Evolutionary conservation across 306 rosid genomes (phyloP).

Genomic region (Cicer bijugum): DNA sequence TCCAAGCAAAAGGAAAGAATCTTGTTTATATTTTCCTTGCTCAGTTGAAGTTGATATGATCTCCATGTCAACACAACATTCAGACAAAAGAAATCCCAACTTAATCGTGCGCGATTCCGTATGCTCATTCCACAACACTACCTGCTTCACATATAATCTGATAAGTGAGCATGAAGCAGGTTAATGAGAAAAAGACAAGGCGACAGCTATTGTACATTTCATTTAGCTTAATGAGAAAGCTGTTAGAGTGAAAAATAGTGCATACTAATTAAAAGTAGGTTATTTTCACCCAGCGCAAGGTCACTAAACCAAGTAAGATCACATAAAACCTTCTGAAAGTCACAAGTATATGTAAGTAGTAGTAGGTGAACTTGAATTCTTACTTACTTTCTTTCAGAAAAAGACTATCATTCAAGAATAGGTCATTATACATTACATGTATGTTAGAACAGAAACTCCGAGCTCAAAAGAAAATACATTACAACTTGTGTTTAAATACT

Average conservation of each 20-base stretch:
- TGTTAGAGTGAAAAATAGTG: background rate
- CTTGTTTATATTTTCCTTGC: conserved; percentile 75
- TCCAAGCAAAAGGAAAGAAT: conserved; percentile 68
- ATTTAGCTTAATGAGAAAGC: conserved; percentile 28
- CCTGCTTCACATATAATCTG: conserved; percentile 55
- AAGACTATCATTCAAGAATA: conserved; percentile 14
- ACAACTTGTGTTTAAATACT: too few species aligned
- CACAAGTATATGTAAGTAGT: conserved; percentile 3
- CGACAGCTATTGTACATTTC: background rate
- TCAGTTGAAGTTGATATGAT: conserved; percentile 68
- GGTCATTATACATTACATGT: background rate
- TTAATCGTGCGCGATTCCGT: conserved; percentile 80
- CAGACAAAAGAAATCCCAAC: conserved; percentile 76
- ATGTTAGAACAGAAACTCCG: too few species aligned
- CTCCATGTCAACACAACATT: conserved; percentile 78
- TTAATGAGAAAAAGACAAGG: background rate
- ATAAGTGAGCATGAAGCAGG: conserved; percentile 20
- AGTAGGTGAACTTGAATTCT: conserved; percentile 3
- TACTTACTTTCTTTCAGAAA: conserved; percentile 1
- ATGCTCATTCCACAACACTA: conserved; percentile 74
- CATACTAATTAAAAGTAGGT: background rate
- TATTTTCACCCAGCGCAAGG: background rate
- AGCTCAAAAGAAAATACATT: too few species aligned
- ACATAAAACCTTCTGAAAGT: conserved; percentile 26
- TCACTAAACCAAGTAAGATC: conserved; percentile 2